Percentiles rank a stretch among this genome's conserved stretches.
Conservation (phyloP, 768 basidiomycete species). For the Obba rivulosa region DNA sequence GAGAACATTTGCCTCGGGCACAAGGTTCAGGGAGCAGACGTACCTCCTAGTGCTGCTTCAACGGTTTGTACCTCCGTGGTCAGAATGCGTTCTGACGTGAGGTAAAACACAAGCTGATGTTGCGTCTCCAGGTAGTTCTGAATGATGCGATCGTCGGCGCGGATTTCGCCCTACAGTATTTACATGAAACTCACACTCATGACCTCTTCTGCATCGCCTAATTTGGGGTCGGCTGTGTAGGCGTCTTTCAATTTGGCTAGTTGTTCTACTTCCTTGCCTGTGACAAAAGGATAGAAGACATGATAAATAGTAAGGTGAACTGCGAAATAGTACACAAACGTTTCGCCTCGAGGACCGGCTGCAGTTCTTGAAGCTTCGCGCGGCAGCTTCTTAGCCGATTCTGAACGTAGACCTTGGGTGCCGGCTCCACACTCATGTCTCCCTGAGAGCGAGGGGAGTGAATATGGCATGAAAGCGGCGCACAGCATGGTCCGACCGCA, state of each 20-base stretch:
- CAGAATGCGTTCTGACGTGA: slow-evolving; percentile 51
- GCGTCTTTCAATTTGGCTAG: slow-evolving; percentile 40
- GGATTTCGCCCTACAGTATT: slow-evolving; percentile 8
- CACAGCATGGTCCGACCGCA: slow-evolving; percentile 25
- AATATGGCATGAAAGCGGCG: not conserved
- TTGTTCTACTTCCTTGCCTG: slow-evolving; percentile 54
- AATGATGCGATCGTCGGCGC: not conserved
- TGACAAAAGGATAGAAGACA: not conserved
- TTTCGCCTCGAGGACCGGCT: slow-evolving; percentile 52
- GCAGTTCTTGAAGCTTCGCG: slow-evolving; percentile 58
- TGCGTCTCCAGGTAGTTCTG: slow-evolving; percentile 61
- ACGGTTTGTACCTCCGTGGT: slow-evolving; percentile 64
- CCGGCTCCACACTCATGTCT: slow-evolving; percentile 59
- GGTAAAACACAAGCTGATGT: slow-evolving; percentile 52
- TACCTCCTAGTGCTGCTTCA: slow-evolving; percentile 56
- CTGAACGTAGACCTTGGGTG: slow-evolving; percentile 75
- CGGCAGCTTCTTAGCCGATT: slow-evolving; percentile 64
- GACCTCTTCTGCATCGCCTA: slow-evolving; percentile 48
- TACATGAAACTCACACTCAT: slow-evolving; percentile 18
- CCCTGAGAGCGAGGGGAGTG: slow-evolving; percentile 30
- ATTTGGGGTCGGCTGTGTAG: slow-evolving; percentile 41
- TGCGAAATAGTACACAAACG: slow-evolving; percentile 37
- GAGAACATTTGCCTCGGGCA: too few relatives aligned
- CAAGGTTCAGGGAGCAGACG: slow-evolving; percentile 17
- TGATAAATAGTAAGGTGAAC: slow-evolving; percentile 4